Percentiles rank a stretch among this genome's conserved stretches.
Conservation (phyloP, 2,329 filamentous ascomycete genomes). For the Cladosporium sp. region DNA sequence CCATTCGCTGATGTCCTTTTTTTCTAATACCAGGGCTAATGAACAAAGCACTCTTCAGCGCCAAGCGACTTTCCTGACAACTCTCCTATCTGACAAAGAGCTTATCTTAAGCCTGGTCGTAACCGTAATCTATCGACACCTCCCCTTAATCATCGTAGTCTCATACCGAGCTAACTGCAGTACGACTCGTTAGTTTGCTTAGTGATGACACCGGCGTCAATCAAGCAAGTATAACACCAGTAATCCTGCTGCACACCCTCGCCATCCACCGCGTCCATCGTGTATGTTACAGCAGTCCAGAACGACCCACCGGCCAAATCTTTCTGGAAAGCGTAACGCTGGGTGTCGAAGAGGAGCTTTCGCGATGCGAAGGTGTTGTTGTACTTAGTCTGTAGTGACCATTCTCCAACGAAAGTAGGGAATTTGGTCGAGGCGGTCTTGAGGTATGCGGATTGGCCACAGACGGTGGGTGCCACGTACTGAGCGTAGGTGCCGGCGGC, state of each 20-base stretch:
- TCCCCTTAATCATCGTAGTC: too few species aligned
- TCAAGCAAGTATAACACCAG: constrained; percentile 16
- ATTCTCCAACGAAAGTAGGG: constrained; percentile 35
- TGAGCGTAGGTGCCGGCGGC: constrained; percentile 23
- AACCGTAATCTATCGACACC: too few species aligned
- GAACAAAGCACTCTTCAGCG: too few species aligned
- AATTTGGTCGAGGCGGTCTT: constrained; percentile 24
- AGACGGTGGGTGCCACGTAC: constrained; percentile 26
- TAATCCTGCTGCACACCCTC: constrained; percentile 19
- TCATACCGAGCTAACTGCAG: not conserved
- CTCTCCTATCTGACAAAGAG: too few species aligned
- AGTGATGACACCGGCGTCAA: constrained; percentile 8
- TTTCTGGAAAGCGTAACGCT: constrained; percentile 32
- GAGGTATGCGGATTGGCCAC: constrained; percentile 23
- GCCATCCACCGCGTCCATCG: constrained; percentile 15
- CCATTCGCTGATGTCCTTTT: too few species aligned
- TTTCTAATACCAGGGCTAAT: too few species aligned
- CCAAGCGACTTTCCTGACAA: too few species aligned
- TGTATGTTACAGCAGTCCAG: constrained; percentile 19
- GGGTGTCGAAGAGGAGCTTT: constrained; percentile 29
- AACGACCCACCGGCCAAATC: constrained; percentile 27
- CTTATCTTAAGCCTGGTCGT: too few species aligned
- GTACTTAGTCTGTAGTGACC: constrained; percentile 30
- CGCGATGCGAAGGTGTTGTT: constrained; percentile 31
- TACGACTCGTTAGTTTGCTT: constrained; percentile 11